Evolutionary conservation across 2,329 filamentous ascomycete genomes (phyloP), one percentile per base, ranked within the genome.

Genomic region (Ophiostoma sp.): DNA sequence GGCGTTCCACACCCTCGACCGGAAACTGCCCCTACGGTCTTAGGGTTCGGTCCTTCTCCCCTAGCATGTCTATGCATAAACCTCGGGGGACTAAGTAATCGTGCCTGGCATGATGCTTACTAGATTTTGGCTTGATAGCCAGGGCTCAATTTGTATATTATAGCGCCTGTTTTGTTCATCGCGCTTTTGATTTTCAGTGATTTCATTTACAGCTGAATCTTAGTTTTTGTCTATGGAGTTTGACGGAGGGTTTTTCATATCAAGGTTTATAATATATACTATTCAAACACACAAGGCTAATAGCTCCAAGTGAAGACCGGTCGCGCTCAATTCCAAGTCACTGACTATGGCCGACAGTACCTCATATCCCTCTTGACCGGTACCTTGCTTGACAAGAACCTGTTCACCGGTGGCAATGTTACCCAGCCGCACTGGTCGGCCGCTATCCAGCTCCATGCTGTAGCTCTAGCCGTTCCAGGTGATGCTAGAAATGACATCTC

Each of bases 1-100:
- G 71, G 85, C 85, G 0, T 89, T 91, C 75, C 82, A 89, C 74
- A 83, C 84, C 12, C 78, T 89, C 64, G 84, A 88, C 71, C 78
- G 85, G 68, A 83, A 84, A 73, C 75, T 87, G 69, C 85, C 86
- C 2, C 75, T 86, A 64, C 79, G 83, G 66, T 73, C 76, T 40
- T 68, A 64, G 42, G 11, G 40, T 4, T 6, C 14, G 27, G 9
- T 9, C n/a, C 27, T 27, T 27, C 27, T 5, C n/a, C 49, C 49
- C 7, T 55, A 11, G 49, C 49, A 55, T 55, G 11, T 5, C 2
- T 8, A 55, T 55, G 49, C 49, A 55, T 40, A 60, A 38, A 60
- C 55, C 55, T 27, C 27, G 5, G 18, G 18, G 55, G 27, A 27
- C 27, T 27, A 2, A 2, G 7, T 44, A 44, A 8, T 44, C 11